phyloP scores from a whole-genome alignment of 352 stramenopile species.

The Phytophthora macrochlamydospora region DNA sequence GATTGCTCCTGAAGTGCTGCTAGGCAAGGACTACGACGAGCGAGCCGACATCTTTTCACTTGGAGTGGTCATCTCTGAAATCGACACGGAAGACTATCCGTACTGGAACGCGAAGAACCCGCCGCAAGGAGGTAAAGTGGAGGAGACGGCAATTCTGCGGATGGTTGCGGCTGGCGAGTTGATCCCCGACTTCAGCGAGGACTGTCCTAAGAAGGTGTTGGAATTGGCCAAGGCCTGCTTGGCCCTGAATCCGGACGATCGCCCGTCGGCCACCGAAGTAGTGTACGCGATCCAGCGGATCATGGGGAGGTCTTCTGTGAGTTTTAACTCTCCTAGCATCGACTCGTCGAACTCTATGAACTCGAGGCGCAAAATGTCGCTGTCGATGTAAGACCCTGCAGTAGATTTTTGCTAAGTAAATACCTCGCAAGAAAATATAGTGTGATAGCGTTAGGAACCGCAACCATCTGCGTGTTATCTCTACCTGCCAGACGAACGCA shows the following conservation, averaged over 20 bases:
- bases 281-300: conserved; percentile 67
- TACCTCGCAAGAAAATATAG: conserved; percentile 13
- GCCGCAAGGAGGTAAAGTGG: conserved; percentile 43
- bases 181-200: conserved; percentile 57
- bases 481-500: conserved; percentile 10
- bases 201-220: conserved; percentile 49
- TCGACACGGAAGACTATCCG: conserved; percentile 65
- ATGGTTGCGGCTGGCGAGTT: conserved; percentile 67
- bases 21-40: conserved; percentile 63
- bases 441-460: conserved; percentile 26
- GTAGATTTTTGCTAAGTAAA: not conserved
- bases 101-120: conserved; percentile 69
- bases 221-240: conserved; percentile 58
- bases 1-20: conserved; percentile 71
- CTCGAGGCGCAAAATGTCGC: conserved; percentile 1
- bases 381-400: conserved; percentile 14
- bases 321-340: conserved; percentile 15
- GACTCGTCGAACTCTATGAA: conserved; percentile 16
- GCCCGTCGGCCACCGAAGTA: conserved; percentile 60
- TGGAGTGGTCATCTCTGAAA: conserved; percentile 57
- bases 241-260: conserved; percentile 56
- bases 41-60: conserved; percentile 62
- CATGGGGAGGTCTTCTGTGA: conserved; percentile 27
- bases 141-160: conserved; percentile 63
- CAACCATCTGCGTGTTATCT: conserved; percentile 18